A percentile compares a stretch with the other conserved stretches of the same genome.
These are phyloP conservation scores for Phytophthora sansomeana DNA, from an alignment of 352 stramenopile species.

Conservation along the genomic window DNA sequence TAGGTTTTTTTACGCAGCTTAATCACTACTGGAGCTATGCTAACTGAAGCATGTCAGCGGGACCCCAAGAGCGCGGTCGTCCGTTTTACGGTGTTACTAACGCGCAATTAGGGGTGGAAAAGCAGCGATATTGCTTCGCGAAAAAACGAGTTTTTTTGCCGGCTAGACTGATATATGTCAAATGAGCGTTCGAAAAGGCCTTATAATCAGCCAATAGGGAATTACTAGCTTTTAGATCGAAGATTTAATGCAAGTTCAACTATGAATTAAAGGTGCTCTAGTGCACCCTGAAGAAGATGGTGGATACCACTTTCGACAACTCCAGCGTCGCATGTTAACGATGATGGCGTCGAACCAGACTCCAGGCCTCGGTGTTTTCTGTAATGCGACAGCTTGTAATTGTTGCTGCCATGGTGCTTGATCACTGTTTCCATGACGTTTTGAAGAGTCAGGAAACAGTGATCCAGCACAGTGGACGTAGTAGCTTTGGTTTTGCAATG, in stretches of 20 bases:
- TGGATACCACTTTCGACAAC: constrained; percentile 7
- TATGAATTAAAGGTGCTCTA: constrained; percentile 8
- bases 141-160: constrained; percentile 1
- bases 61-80: background rate
- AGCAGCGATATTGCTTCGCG: too few species aligned
- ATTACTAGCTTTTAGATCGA: background rate
- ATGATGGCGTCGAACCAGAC: background rate
- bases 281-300: constrained; percentile 12
- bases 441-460: constrained; percentile 12
- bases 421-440: constrained; percentile 8
- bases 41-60: too few species aligned
- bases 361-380: background rate
- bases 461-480: too few species aligned
- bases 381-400: constrained; percentile 19
- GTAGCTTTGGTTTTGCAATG: too few species aligned
- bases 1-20: too few species aligned
- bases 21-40: too few species aligned
- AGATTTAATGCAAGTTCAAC: background rate
- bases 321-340: background rate
- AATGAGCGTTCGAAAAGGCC: background rate
- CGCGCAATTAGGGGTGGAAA: too few species aligned
- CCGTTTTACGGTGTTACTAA: too few species aligned
- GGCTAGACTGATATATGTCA: constrained; percentile 1
- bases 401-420: constrained; percentile 8
- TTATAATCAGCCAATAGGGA: background rate